These are phyloP conservation scores for Entomortierella lignicola DNA, from an alignment of 192 early-diverging fungal genomes.

Conservation along the genomic window DNA sequence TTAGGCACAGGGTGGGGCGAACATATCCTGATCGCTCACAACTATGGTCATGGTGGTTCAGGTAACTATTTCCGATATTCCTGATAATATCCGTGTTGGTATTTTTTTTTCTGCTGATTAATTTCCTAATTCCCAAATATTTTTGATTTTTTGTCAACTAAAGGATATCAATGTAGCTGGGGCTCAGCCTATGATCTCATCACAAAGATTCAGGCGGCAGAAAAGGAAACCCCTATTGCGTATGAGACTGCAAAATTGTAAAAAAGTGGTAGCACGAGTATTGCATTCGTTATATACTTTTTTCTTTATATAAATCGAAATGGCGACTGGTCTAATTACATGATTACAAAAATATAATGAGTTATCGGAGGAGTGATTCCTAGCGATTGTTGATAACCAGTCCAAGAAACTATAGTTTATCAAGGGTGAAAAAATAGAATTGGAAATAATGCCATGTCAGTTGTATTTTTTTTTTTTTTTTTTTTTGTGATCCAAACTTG, in stretches of 20 bases:
- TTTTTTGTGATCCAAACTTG: no score
- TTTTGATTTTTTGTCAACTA: background rate
- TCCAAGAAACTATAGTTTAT: slow-evolving; percentile 30
- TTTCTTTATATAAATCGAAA: no score
- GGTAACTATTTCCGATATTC: slow-evolving; percentile 50
- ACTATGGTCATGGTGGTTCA: slow-evolving; percentile 72
- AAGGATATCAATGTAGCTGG: slow-evolving; percentile 74
- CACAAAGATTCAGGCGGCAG: slow-evolving; percentile 48
- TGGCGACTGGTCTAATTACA: no score
- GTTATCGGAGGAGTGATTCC: no score
- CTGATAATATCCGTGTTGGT: no score
- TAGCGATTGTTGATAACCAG: slow-evolving; percentile 52
- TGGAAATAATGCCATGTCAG: no score
- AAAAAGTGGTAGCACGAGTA: background rate
- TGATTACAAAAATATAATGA: no score
- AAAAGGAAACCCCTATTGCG: background rate
- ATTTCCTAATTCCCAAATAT: background rate
- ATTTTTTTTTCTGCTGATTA: no score
- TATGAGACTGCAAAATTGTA: slow-evolving; percentile 18
- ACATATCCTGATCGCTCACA: slow-evolving; percentile 62
- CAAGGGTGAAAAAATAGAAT: slow-evolving; percentile 3
- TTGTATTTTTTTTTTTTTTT: background rate
- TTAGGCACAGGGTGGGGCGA: slow-evolving; percentile 44
- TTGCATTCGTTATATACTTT: no score
- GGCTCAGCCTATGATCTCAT: slow-evolving; percentile 58